Evolutionary conservation across 1,284 basidiomycete species (phyloP), one percentile per base, ranked within the genome.

Genomic region (Thecaphora frezii): DNA sequence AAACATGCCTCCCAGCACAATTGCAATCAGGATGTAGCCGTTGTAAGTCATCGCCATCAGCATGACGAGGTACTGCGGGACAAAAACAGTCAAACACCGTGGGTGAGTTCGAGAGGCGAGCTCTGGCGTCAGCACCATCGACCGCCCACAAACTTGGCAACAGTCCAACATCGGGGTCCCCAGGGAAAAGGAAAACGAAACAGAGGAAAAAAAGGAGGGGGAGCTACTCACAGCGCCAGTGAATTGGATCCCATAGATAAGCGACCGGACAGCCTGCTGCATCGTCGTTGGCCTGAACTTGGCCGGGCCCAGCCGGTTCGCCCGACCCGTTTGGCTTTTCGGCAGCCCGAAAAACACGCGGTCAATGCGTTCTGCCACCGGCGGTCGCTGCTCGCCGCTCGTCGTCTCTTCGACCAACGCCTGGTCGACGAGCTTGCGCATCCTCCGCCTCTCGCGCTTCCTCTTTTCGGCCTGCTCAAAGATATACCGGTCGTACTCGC

Each of bases 11-110:
- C 73, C 73, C 14, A 73, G 54, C 3, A 76, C 55, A n/a, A 76
- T 70, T 12, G 66, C 66, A 13, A 76, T 48, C 44, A 76, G 55
- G 44, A 76, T 62, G 68, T 69, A 76, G 37, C 71, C 73, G 60
- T 76, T 76, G 58, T 63, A 76, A 16, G 71, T 66, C 73, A 76
- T 76, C 22, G 66, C 62, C 40, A 74, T 69, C 26, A 76, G 53
- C 73, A 76, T 76, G 49, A 76, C 45, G 36, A 76, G 45, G 52
- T 76, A 76, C 51, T 68, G 41, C 10, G n/a, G 12, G 26, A 14
- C 21, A 42, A 43, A 30, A 19, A 0, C 16, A 40, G 39, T 23
- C n/a, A 10, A 12, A 37, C 24, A 18, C 25, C 5, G 46, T 45
- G 44, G 48, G 48, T 43, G 5, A 28, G 5, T 13, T 28, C 28